Evolutionary conservation across 345 rosid genomes (phyloP).

Genomic region (Streptanthus diversifolius): DNA sequence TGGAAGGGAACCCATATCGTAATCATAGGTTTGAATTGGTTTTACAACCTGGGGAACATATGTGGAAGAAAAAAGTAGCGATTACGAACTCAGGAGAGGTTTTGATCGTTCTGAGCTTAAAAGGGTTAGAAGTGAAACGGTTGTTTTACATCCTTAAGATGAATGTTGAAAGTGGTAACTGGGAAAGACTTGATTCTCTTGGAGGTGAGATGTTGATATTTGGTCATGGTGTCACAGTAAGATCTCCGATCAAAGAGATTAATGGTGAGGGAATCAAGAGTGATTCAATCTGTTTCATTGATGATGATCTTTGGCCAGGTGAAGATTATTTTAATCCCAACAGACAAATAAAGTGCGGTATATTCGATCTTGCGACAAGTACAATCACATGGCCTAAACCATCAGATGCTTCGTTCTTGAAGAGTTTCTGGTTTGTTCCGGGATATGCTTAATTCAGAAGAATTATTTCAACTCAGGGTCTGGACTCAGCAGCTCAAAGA

Average conservation of each 20-base stretch:
- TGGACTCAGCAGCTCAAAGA: background rate
- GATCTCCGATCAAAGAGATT: conserved; percentile 9
- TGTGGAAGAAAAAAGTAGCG: background rate
- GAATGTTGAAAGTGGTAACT: background rate
- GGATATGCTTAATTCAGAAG: too few relatives aligned
- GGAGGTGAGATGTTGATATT: conserved; percentile 24
- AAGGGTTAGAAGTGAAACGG: background rate
- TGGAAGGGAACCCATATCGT: background rate
- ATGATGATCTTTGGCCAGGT: conserved; percentile 3
- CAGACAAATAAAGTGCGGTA: background rate
- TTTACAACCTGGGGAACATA: background rate
- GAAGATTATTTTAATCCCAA: background rate
- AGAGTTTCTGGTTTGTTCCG: conserved; percentile 20
- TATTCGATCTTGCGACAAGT: conserved; percentile 8
- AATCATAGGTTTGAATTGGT: background rate
- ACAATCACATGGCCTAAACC: background rate
- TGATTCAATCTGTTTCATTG: conserved; percentile 11
- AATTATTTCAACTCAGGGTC: too few relatives aligned
- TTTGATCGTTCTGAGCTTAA: conserved; percentile 1
- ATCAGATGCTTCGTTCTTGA: background rate
- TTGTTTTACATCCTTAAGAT: conserved; percentile 3
- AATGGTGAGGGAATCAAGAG: conserved; percentile 11
- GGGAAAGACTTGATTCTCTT: conserved; percentile 17
- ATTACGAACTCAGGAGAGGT: conserved; percentile 1
- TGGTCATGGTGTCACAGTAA: conserved; percentile 17